Evolutionary conservation across 2,329 filamentous ascomycete species (phyloP).

Genomic region (Thielaviopsis cerberus): DNA sequence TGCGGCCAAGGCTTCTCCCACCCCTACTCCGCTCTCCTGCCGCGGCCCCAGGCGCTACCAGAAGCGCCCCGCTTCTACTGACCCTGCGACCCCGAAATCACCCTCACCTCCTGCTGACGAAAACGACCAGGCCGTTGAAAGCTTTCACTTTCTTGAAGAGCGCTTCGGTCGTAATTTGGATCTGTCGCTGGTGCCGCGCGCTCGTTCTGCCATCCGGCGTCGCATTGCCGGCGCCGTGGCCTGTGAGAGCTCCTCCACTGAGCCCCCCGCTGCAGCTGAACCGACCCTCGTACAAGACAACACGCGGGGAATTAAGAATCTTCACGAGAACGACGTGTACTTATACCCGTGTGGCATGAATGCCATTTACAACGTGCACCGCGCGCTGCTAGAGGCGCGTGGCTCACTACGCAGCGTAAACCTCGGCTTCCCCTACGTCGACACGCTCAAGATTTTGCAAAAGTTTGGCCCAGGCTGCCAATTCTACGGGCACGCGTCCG

Average conservation of each 20-base stretch:
- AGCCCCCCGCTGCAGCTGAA: constrained; percentile 22
- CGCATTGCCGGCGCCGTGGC: constrained; percentile 77
- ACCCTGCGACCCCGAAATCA: background rate
- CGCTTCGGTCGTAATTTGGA: constrained; percentile 84
- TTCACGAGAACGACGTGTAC: constrained; percentile 75
- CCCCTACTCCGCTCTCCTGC: constrained; percentile 19
- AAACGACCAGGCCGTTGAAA: constrained; percentile 34
- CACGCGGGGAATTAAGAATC: constrained; percentile 38
- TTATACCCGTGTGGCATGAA: constrained; percentile 87
- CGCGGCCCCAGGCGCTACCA: constrained; percentile 22
- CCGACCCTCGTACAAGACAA: constrained; percentile 21
- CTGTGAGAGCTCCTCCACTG: constrained; percentile 31
- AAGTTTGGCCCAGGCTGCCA: constrained; percentile 82
- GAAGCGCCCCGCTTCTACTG: constrained; percentile 4
- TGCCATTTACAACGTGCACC: constrained; percentile 77
- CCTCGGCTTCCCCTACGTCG: constrained; percentile 94
- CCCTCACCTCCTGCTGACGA: constrained; percentile 12
- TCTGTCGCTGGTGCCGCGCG: constrained; percentile 57
- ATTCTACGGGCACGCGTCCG: constrained; percentile 70
- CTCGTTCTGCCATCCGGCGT: constrained; percentile 67
- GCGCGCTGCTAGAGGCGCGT: constrained; percentile 46
- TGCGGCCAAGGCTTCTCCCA: constrained; percentile 2
- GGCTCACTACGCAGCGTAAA: constrained; percentile 59
- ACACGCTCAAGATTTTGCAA: constrained; percentile 83
- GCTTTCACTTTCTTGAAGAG: constrained; percentile 72